These are phyloP conservation scores for Lotus japonicus DNA, from an alignment of 306 rosid species.

Conservation along the genomic window DNA sequence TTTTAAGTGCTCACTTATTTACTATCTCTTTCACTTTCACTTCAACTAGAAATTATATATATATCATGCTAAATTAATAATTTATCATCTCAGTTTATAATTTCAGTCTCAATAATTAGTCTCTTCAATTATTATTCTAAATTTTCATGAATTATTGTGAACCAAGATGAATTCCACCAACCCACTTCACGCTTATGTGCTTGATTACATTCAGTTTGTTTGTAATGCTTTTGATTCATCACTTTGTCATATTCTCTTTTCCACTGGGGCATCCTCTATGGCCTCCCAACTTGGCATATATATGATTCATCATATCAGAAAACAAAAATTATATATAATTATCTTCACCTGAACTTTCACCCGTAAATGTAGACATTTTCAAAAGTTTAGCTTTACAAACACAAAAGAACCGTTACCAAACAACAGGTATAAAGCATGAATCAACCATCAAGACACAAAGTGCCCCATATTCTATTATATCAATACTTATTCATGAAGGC, in stretches of 20 bases:
- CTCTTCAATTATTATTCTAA: background rate
- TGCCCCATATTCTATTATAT: background rate
- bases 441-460: background rate
- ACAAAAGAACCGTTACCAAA: background rate
- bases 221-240: background rate
- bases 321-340: background rate
- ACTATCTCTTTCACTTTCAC: background rate
- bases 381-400: slow-evolving; percentile 5
- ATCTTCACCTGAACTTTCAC: background rate
- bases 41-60: too few relatives aligned
- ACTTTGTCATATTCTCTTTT: slow-evolving; percentile 1
- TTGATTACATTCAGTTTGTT: background rate
- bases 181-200: slow-evolving; percentile 8
- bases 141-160: background rate
- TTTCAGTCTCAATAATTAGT: background rate
- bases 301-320: slow-evolving; percentile 1
- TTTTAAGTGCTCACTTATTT: background rate
- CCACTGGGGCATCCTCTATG: background rate
- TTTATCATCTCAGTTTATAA: background rate
- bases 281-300: slow-evolving; percentile 5
- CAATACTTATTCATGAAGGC: background rate
- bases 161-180: slow-evolving; percentile 13
- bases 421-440: background rate
- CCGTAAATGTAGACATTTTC: background rate
- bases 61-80: background rate